Evolutionary conservation across 176 grass and related monocot species (phyloP).

Genomic region (Rhynchospora breviuscula): DNA sequence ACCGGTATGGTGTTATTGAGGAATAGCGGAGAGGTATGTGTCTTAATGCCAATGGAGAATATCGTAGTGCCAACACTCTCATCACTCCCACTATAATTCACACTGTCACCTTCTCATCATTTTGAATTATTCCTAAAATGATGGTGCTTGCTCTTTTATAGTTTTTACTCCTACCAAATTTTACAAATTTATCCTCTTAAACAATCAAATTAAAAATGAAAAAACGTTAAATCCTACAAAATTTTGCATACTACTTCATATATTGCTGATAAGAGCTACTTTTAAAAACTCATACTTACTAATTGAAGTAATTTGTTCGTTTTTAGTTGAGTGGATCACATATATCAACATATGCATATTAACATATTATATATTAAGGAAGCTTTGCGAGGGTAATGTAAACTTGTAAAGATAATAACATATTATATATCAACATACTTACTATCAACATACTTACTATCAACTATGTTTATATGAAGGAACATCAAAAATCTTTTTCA

Average conservation of each 20-base stretch:
- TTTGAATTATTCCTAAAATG: conserved; percentile 29
- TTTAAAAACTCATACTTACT: background rate
- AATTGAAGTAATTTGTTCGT: no score
- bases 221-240: background rate
- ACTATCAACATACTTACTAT: no score
- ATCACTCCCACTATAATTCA: conserved; percentile 27
- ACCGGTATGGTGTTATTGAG: background rate
- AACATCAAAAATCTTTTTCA: no score
- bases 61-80: background rate
- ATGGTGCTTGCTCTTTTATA: background rate
- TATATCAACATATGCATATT: no score
- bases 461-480: no score
- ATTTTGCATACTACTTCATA: background rate
- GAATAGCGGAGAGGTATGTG: background rate
- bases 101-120: conserved; percentile 18
- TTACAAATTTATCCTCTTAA: background rate
- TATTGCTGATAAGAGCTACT: background rate
- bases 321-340: no score
- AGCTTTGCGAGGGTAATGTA: no score
- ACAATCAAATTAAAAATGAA: background rate
- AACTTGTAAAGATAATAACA: no score
- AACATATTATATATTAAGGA: no score
- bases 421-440: no score
- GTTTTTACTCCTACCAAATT: background rate
- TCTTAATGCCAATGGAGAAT: background rate